Conservation (phyloP, 768 basidiomycete genomes). For the Collybiopsis luxurians region DNA sequence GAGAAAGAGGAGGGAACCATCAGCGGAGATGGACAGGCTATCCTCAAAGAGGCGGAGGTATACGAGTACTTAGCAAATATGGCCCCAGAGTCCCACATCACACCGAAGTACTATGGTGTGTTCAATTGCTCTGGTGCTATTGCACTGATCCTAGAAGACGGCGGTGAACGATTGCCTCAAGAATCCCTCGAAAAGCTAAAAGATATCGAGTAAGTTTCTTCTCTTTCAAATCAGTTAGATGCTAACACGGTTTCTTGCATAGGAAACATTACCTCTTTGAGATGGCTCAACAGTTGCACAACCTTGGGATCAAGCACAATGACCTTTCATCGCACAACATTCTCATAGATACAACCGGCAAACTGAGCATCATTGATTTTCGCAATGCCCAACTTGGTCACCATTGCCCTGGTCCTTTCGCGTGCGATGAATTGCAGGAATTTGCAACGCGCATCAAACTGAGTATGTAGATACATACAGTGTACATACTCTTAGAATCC, state of each 20-base stretch:
- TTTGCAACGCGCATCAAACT: background rate
- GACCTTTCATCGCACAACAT: slow-evolving; percentile 10
- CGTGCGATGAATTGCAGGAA: slow-evolving; percentile 6
- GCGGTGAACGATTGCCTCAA: background rate
- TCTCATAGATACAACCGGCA: slow-evolving; percentile 2
- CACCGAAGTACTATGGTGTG: background rate
- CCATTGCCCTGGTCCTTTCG: slow-evolving; percentile 6
- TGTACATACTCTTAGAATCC: too few relatives aligned
- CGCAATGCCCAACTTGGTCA: slow-evolving; percentile 5
- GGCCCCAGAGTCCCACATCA: background rate
- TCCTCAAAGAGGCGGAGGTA: background rate
- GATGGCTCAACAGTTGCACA: slow-evolving; percentile 9
- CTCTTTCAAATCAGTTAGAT: background rate
- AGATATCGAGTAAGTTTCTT: background rate
- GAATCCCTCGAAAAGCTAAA: background rate
- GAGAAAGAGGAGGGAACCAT: background rate
- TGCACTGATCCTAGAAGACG: background rate
- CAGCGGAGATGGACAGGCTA: background rate
- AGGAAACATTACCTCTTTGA: slow-evolving; percentile 5
- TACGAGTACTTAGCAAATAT: background rate
- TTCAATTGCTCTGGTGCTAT: background rate
- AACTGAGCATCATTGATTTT: slow-evolving; percentile 13
- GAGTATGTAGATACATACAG: too few relatives aligned
- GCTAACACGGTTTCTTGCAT: background rate
- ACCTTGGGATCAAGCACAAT: slow-evolving; percentile 6